Evolutionary conservation across 495 filamentous ascomycete species (phyloP), one percentile per base, ranked within the genome.

Genomic region (Chlorociboria aeruginascens): DNA sequence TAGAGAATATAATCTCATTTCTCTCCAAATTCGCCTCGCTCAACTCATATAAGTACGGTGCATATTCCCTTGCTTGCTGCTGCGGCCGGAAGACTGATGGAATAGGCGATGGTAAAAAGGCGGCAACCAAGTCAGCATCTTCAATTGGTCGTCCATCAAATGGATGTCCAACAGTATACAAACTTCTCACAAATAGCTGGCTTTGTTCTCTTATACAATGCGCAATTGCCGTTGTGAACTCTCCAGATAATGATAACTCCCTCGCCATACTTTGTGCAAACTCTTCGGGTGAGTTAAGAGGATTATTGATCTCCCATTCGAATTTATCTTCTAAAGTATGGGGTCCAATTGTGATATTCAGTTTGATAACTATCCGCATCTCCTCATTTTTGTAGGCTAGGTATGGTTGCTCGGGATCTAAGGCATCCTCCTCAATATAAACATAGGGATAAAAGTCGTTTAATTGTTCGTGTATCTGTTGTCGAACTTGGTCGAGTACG

Each of bases 301-400:
- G 81, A 57, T 96, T 90, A 62, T 97, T 97, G 59, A 97, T 87
- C 58, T 97, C 92, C 92, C 92, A 98, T 65, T 98, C 92, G 44
- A 98, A 97, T 61, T 98, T 93, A 57, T 98, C 92, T 17, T 95
- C 81, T 25, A 98, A 71, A 0, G 89, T 96, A 61, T 94, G 86
- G 51, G 85, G 83, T 2, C 92, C 93, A 62, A 98, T 96, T 20
- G 92, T 97, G 59, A 98, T 96, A 61, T 98, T 95, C 35, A 98
- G 71, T 64, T 95, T 96, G 56, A 98, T 78, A 14, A 89, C 66
- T 30, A 98, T 88, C 46, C 92, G 81, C 90, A 98, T 95, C 66
- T 98, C 92, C 56, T 98, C 93, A 56, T 98, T 92, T 63, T 96
- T 95, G 69, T 95, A 95, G 3, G 92, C 89, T 35, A 74, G 78